phyloP scores from a whole-genome alignment of 2,329 filamentous ascomycete genomes.

The Catunica adiposa region DNA sequence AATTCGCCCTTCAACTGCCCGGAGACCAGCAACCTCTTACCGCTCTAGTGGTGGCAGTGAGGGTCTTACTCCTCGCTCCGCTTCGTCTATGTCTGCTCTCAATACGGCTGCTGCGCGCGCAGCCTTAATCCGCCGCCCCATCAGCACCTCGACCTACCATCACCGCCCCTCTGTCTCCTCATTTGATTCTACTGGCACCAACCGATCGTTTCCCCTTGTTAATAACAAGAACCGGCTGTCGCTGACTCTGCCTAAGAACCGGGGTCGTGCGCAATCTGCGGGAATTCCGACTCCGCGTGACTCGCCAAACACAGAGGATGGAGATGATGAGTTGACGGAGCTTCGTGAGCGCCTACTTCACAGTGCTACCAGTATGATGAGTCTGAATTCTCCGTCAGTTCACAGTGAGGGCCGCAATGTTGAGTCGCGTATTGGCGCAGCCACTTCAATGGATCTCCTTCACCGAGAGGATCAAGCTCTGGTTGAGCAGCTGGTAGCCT shows the following conservation, averaged over 20 bases:
- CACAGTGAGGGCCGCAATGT: conserved; percentile 20
- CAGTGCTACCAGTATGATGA: conserved; percentile 2
- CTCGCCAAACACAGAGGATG: conserved; percentile 34
- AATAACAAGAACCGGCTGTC: conserved; percentile 26
- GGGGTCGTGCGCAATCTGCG: conserved; percentile 16
- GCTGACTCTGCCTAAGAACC: conserved; percentile 4
- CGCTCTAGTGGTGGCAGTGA: conserved; percentile 7
- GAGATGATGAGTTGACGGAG: conserved; percentile 27
- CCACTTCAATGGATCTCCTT: conserved; percentile 30
- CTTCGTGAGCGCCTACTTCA: conserved; percentile 7
- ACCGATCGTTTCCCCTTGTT: conserved; percentile 45
- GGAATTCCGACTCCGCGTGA: conserved; percentile 32
- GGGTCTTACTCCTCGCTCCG: conserved; percentile 4
- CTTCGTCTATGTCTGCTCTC: conserved; percentile 11
- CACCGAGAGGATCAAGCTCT: conserved; percentile 41
- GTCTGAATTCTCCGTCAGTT: conserved; percentile 30
- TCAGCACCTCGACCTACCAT: conserved; percentile 22
- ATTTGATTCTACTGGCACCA: conserved; percentile 41
- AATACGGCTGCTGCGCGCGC: conserved; percentile 9
- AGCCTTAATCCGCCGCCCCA: conserved; percentile 26
- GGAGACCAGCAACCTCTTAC: conserved; percentile 6
- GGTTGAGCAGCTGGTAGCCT: conserved; percentile 42
- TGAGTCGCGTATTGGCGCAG: not conserved
- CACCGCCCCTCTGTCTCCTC: conserved; percentile 42
- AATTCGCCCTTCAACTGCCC: conserved; percentile 4